These are phyloP conservation scores for Emmonsia crescens DNA, from an alignment of 2,329 filamentous ascomycete genomes.

Conservation along the genomic window DNA sequence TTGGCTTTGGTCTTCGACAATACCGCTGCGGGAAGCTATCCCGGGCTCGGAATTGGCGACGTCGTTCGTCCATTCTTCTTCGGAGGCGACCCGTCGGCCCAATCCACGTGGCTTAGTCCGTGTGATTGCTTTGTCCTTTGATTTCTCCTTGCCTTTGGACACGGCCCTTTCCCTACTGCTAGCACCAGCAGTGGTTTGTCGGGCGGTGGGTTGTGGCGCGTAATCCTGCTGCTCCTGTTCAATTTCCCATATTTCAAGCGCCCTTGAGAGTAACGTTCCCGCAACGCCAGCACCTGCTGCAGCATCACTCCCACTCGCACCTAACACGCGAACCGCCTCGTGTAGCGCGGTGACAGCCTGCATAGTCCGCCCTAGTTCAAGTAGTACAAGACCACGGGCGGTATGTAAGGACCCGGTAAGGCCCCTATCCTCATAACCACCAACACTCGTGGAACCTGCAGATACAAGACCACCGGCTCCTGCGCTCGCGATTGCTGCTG, in stretches of 20 bases:
- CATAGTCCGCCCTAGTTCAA: slow-evolving; percentile 63
- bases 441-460: slow-evolving; percentile 29
- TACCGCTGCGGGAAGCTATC: slow-evolving; percentile 16
- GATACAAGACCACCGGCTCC: slow-evolving; percentile 25
- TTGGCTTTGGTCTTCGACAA: slow-evolving; percentile 12
- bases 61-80: slow-evolving; percentile 29
- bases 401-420: slow-evolving; percentile 38
- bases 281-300: slow-evolving; percentile 38
- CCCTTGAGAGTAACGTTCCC: slow-evolving; percentile 34
- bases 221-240: slow-evolving; percentile 21
- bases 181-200: slow-evolving; percentile 4
- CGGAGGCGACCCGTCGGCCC: slow-evolving; percentile 7
- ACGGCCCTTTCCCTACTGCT: slow-evolving; percentile 15
- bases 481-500: slow-evolving; percentile 44
- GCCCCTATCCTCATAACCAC: slow-evolving; percentile 38
- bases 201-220: neutral
- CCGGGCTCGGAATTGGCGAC: slow-evolving; percentile 21
- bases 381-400: slow-evolving; percentile 62
- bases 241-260: slow-evolving; percentile 36
- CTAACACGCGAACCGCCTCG: slow-evolving; percentile 46
- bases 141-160: slow-evolving; percentile 22
- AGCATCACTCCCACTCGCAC: slow-evolving; percentile 35
- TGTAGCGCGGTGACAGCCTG: slow-evolving; percentile 76
- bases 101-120: slow-evolving; percentile 11
- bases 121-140: slow-evolving; percentile 12